Conservation (phyloP, 2,329 filamentous ascomycete genomes). For the Beauveria caledonica region DNA sequence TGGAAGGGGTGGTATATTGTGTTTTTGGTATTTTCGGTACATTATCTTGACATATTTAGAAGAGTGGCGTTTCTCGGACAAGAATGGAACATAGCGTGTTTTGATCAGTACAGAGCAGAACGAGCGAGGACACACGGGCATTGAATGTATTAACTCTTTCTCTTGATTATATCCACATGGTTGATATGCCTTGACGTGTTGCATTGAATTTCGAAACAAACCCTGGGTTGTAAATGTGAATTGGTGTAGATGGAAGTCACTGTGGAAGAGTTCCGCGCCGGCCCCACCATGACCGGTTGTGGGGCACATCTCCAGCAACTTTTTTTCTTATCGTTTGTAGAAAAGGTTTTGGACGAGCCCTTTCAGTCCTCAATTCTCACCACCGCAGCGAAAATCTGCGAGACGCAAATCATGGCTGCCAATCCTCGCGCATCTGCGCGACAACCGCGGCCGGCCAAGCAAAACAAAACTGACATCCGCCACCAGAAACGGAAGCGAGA, state of each 20-base stretch:
- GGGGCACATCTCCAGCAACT: conserved; percentile 6
- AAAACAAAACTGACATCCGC: conserved; percentile 24
- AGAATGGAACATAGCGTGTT: conserved; percentile 7
- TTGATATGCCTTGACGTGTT: too few species aligned
- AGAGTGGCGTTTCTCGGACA: neutral
- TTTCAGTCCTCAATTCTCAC: neutral
- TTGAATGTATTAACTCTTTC: conserved; percentile 6
- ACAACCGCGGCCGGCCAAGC: conserved; percentile 15
- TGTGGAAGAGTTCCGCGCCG: neutral
- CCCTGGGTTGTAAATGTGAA: neutral
- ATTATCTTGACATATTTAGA: conserved; percentile 8
- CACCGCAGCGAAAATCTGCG: neutral
- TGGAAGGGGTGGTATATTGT: neutral
- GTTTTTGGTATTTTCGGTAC: neutral
- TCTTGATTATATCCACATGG: neutral
- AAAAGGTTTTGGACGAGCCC: neutral
- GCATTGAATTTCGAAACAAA: neutral
- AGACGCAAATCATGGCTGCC: conserved; percentile 8
- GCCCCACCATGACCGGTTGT: conserved; percentile 3
- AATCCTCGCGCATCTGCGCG: neutral
- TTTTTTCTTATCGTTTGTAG: conserved; percentile 6
- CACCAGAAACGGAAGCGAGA: conserved; percentile 31
- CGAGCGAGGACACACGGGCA: neutral
- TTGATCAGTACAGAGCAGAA: neutral
- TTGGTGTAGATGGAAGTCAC: neutral